phyloP scores from a whole-genome alignment of 768 basidiomycete species.

The Phlegmacium glaucopus region DNA sequence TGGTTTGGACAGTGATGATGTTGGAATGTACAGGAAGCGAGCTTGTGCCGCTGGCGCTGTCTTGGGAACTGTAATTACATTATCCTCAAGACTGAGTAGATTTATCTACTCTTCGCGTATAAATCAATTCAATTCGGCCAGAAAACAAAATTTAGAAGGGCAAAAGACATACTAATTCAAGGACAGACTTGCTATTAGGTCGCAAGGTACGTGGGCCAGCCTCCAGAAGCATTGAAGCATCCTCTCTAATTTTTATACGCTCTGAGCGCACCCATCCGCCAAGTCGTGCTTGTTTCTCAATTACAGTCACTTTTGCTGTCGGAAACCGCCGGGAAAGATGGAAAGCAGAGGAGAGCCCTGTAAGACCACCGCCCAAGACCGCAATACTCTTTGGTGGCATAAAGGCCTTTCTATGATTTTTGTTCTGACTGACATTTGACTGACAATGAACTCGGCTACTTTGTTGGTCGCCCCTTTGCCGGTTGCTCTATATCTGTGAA shows the following conservation, averaged over 20 bases:
- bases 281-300: slow-evolving; percentile 60
- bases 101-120: slow-evolving; percentile 56
- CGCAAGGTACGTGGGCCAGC: slow-evolving; percentile 84
- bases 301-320: slow-evolving; percentile 51
- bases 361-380: slow-evolving; percentile 77
- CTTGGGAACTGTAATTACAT: slow-evolving; percentile 64
- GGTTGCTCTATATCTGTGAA: no score
- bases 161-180: slow-evolving; percentile 67
- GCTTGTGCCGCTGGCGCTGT: slow-evolving; percentile 71
- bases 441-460: no score
- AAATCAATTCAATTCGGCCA: slow-evolving; percentile 6
- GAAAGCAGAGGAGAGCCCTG: slow-evolving; percentile 80
- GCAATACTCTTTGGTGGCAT: slow-evolving; percentile 43
- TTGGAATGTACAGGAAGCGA: slow-evolving; percentile 65
- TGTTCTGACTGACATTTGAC: no score
- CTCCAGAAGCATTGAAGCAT: slow-evolving; percentile 61
- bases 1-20: slow-evolving; percentile 17
- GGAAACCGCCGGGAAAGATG: slow-evolving; percentile 70
- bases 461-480: no score
- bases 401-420: no score
- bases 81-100: slow-evolving; percentile 57
- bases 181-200: slow-evolving; percentile 66
- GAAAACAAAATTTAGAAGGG: not conserved
- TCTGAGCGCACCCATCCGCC: slow-evolving; percentile 89
- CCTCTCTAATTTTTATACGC: slow-evolving; percentile 38